phyloP scores from a whole-genome alignment of 345 rosid species.

The Litchi chinensis region DNA sequence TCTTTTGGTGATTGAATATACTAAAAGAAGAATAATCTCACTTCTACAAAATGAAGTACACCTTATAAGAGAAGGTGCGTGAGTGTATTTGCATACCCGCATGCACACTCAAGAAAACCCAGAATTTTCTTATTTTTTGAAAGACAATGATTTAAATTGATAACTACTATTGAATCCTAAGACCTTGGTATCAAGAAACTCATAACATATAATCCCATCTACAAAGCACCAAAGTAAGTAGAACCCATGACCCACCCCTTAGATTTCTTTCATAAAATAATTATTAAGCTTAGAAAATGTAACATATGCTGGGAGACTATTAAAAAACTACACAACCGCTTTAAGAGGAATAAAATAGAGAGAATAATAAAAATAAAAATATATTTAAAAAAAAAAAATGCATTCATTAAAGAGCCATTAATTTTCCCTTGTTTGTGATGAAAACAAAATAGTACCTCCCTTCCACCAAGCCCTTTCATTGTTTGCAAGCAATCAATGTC shows the following conservation, averaged over 20 bases:
- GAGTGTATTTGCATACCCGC: background rate
- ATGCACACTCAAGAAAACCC: background rate
- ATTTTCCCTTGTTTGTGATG: background rate
- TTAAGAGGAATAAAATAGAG: background rate
- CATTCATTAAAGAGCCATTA: background rate
- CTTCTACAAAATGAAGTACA: background rate
- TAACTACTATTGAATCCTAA: no score
- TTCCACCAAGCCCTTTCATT: constrained; percentile 81
- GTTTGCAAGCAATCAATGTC: constrained; percentile 97
- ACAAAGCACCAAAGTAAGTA: no score
- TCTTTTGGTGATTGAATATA: background rate
- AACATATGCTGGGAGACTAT: background rate
- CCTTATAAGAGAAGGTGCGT: background rate
- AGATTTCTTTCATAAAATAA: no score
- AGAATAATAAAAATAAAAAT: no score
- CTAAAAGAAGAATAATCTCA: background rate
- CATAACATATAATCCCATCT: no score
- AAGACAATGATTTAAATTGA: no score
- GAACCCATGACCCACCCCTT: no score
- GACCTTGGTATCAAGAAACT: no score
- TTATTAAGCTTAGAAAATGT: background rate
- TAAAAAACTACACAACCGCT: background rate
- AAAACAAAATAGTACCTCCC: constrained; percentile 54
- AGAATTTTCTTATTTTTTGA: no score
- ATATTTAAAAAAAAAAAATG: background rate